Conservation (phyloP, 1,284 basidiomycete genomes). For the Coriolopsis trogii region DNA sequence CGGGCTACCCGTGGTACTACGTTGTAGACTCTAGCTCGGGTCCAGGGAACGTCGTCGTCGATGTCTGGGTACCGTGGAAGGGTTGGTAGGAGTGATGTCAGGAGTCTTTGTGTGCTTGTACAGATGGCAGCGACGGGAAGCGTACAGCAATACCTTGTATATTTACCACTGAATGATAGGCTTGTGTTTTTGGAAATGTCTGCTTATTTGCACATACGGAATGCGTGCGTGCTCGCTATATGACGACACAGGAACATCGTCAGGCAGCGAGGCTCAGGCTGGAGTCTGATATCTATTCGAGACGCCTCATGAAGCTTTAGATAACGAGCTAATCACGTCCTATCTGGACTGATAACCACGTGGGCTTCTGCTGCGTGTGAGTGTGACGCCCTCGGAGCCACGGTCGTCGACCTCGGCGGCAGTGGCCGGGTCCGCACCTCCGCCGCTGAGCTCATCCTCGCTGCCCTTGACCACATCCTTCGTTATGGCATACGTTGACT, state of each 20-base stretch:
- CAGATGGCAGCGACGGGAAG: too few species aligned
- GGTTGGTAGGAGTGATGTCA: too few species aligned
- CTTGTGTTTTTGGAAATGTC: too few species aligned
- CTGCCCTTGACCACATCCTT: constrained; percentile 1
- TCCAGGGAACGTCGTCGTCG: constrained; percentile 60
- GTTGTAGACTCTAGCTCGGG: constrained; percentile 65
- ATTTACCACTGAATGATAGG: too few species aligned
- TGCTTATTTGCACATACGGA: too few species aligned
- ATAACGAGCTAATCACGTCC: background rate
- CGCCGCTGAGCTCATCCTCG: constrained; percentile 9
- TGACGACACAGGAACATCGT: too few species aligned
- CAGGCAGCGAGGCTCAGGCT: too few species aligned
- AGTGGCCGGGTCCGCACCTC: constrained; percentile 15
- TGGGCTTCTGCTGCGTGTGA: constrained; percentile 4
- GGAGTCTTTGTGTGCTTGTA: too few species aligned
- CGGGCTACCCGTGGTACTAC: constrained; percentile 83
- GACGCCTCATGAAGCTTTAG: too few species aligned
- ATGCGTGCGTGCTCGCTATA: too few species aligned
- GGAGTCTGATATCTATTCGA: too few species aligned
- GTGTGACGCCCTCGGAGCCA: constrained; percentile 21
- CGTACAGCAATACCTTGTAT: background rate
- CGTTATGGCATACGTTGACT: constrained; percentile 46
- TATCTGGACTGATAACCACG: constrained; percentile 12
- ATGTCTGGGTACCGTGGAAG: constrained; percentile 92
- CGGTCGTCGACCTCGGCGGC: constrained; percentile 23